These are phyloP conservation scores for Trichoderma koningiopsis DNA, from an alignment of 2,329 filamentous ascomycete genomes.

Conservation along the genomic window DNA sequence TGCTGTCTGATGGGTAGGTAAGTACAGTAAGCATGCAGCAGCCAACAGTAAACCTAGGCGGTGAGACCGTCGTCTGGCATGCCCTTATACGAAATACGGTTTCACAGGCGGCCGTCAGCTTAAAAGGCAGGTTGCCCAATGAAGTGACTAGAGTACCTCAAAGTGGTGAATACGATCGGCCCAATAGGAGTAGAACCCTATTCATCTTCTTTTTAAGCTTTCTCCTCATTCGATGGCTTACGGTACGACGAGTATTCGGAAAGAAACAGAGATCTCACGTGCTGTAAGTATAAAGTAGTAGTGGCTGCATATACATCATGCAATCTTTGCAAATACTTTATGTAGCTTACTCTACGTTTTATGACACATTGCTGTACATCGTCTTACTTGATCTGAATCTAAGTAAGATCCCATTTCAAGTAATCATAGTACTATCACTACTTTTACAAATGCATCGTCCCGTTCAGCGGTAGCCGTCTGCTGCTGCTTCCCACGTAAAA, in stretches of 20 bases:
- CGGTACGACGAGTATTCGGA: neutral
- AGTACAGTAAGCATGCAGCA: neutral
- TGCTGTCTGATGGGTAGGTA: neutral
- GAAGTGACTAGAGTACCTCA: neutral
- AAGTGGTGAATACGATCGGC: neutral
- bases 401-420: neutral
- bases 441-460: slow-evolving; percentile 28
- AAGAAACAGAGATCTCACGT: neutral
- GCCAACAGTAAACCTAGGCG: neutral
- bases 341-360: neutral
- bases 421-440: neutral
- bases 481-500: slow-evolving; percentile 53
- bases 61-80: neutral
- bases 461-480: slow-evolving; percentile 46
- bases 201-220: neutral
- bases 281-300: neutral
- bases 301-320: neutral
- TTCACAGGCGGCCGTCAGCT: neutral
- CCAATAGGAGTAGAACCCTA: neutral
- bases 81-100: neutral
- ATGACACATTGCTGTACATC: neutral
- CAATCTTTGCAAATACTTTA: neutral
- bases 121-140: neutral
- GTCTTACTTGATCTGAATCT: neutral
- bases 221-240: neutral